A percentile compares a stretch with the other conserved stretches of the same genome.
Conservation (phyloP, 2,329 filamentous ascomycete species). For the Pseudogymnoascus sp. region DNA sequence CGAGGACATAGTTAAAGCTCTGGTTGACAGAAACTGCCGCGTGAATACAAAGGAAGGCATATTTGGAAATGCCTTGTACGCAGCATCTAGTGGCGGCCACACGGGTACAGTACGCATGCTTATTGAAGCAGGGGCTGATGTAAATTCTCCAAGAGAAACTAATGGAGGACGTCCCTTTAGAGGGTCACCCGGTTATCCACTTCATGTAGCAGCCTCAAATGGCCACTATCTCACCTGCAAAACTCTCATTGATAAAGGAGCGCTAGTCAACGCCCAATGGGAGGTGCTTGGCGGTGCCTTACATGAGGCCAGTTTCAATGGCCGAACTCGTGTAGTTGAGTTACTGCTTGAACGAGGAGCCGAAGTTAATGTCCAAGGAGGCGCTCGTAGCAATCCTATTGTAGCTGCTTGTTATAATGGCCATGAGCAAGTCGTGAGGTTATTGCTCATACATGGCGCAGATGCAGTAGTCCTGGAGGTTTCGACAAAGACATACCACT, state of each 20-base stretch:
- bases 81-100: neutral
- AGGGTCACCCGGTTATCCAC: neutral
- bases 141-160: neutral
- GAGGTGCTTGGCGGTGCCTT: neutral
- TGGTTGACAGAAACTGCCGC: neutral
- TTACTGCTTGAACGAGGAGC: conserved; percentile 18
- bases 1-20: neutral
- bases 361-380: neutral
- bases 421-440: neutral
- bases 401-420: neutral
- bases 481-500: neutral
- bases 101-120: neutral
- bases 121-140: neutral
- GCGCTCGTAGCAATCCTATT: neutral
- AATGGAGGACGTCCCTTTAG: too few relatives aligned
- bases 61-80: neutral
- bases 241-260: neutral
- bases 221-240: neutral
- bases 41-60: neutral
- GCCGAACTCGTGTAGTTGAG: conserved; percentile 11
- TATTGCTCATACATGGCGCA: neutral
- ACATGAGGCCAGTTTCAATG: neutral
- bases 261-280: neutral
- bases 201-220: neutral
- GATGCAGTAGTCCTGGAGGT: neutral